A percentile compares a stretch with the other conserved stretches of the same genome.
Evolutionary conservation across 768 basidiomycete species (phyloP).

Genomic region (Dentipellis sp.): DNA sequence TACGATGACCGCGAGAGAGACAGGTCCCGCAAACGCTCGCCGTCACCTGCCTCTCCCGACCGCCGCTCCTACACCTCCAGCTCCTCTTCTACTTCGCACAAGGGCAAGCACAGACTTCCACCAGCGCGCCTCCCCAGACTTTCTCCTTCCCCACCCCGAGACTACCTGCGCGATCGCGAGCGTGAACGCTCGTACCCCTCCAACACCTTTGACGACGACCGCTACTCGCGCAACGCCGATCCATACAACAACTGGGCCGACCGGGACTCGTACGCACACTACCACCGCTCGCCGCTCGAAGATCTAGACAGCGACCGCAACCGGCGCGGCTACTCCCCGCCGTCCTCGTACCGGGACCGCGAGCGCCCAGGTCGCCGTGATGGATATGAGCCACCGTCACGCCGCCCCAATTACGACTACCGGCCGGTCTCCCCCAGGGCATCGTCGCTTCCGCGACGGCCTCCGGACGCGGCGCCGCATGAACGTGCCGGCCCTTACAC

Average conservation of each 20-base stretch:
- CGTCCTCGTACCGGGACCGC: conserved; percentile 5
- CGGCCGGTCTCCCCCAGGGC: conserved; percentile 15
- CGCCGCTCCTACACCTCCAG: conserved; percentile 19
- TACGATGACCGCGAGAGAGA: background rate
- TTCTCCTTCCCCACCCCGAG: background rate
- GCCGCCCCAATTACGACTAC: conserved; percentile 9
- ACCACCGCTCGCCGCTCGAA: conserved; percentile 3
- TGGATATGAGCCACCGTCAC: conserved; percentile 3
- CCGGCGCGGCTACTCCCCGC: conserved; percentile 4
- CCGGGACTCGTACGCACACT: conserved; percentile 7
- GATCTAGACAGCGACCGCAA: conserved; percentile 7
- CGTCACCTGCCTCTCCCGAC: conserved; percentile 19
- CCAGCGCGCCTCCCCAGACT: conserved; percentile 8
- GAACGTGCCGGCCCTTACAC: background rate
- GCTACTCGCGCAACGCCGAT: conserved; percentile 3
- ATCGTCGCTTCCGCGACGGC: conserved; percentile 7
- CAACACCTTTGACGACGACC: conserved; percentile 1
- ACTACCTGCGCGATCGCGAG: background rate
- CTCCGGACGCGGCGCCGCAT: background rate
- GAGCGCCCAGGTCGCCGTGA: conserved; percentile 8
- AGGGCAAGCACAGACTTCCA: conserved; percentile 23
- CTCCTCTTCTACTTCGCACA: conserved; percentile 12
- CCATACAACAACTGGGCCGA: conserved; percentile 2
- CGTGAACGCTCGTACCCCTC: background rate
- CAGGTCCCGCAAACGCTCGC: background rate